Conservation (phyloP, 106 monocot genomes). For the Agapanthus africanus region DNA sequence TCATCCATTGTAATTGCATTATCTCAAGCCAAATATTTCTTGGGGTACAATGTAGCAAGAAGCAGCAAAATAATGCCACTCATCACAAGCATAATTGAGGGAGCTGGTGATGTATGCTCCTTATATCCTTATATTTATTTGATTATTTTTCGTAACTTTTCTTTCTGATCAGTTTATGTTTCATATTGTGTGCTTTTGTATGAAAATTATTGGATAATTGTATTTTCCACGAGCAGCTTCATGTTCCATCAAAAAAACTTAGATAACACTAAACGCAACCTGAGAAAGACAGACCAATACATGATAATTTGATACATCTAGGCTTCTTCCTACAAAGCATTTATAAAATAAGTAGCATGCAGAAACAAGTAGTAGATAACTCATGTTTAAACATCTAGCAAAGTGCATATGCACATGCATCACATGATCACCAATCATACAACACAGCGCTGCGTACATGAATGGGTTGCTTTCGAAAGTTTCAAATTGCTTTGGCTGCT, state of each 20-base stretch:
- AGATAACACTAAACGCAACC: neutral
- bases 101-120: slow-evolving; percentile 55
- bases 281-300: neutral
- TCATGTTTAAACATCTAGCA: too few species aligned
- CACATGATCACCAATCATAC: too few species aligned
- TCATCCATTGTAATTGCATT: slow-evolving; percentile 91
- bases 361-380: too few species aligned
- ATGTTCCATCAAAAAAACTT: slow-evolving; percentile 4
- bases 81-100: slow-evolving; percentile 71
- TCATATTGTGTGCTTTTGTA: too few species aligned
- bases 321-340: neutral
- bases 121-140: neutral
- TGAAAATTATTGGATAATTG: neutral
- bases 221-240: neutral
- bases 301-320: neutral
- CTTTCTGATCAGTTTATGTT: neutral
- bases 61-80: slow-evolving; percentile 95
- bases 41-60: slow-evolving; percentile 69
- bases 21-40: slow-evolving; percentile 93
- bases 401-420: too few species aligned
- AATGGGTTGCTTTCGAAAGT: neutral
- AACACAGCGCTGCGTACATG: too few species aligned
- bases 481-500: too few species aligned
- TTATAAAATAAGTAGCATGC: neutral
- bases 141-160: neutral